A percentile compares a stretch with the other conserved stretches of the same genome.
Conservation (phyloP, 2,329 filamentous ascomycete genomes). For the Alternaria angustiovoidea region DNA sequence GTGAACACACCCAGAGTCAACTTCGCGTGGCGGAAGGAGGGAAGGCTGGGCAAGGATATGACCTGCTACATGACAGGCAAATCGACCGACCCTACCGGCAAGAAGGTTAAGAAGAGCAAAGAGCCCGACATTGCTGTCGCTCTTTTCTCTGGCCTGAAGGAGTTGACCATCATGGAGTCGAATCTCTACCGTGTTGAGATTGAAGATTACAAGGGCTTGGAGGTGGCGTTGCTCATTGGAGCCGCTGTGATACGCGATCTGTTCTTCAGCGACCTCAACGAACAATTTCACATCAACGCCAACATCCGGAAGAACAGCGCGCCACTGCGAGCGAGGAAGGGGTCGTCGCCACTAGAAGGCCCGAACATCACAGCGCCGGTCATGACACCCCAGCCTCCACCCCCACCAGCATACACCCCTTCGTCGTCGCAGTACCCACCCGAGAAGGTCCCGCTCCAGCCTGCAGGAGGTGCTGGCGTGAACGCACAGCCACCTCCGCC, state of each 20-base stretch:
- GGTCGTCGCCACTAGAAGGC: constrained; percentile 43
- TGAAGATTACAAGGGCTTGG: constrained; percentile 91
- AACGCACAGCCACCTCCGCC: constrained; percentile 29
- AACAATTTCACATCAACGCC: constrained; percentile 77
- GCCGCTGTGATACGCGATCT: constrained; percentile 69
- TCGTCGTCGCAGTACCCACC: constrained; percentile 30
- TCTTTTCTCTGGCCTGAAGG: constrained; percentile 74
- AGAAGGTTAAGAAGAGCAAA: constrained; percentile 72
- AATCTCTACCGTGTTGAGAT: constrained; percentile 90
- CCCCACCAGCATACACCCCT: constrained; percentile 33
- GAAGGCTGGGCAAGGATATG: constrained; percentile 84
- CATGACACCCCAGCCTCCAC: constrained; percentile 43
- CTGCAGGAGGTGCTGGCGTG: constrained; percentile 23
- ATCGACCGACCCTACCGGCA: constrained; percentile 69
- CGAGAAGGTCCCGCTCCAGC: constrained; percentile 29
- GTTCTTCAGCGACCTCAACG: constrained; percentile 70
- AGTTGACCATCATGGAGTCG: constrained; percentile 90
- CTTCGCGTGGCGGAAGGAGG: constrained; percentile 90
- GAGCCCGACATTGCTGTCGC: constrained; percentile 97
- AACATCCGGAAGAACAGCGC: constrained; percentile 50
- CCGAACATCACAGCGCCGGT: constrained; percentile 40
- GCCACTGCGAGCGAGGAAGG: constrained; percentile 44
- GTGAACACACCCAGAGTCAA: constrained; percentile 72
- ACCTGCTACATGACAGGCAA: constrained; percentile 87
- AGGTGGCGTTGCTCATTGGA: constrained; percentile 75